Percentiles rank a stretch among this genome's conserved stretches.
phyloP scores from a whole-genome alignment of 2,329 filamentous ascomycete genomes.

The Penicillium sp. region DNA sequence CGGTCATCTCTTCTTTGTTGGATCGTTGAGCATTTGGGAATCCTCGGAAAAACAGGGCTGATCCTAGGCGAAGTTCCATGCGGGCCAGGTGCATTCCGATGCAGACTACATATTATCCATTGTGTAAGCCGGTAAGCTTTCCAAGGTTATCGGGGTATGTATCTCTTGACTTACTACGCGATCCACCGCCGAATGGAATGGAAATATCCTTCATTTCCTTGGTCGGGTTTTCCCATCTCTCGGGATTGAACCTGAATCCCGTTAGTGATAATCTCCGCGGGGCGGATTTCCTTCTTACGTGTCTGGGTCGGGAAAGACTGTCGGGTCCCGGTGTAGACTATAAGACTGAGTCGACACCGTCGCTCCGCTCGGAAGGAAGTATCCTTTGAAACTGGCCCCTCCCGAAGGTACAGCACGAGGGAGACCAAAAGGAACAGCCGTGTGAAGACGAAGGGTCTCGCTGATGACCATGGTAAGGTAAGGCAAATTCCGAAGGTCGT shows the following conservation, averaged over 20 bases:
- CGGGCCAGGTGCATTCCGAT: neutral
- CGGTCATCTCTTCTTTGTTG: neutral
- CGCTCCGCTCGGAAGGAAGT: neutral
- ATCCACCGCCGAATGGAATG: neutral
- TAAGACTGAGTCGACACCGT: neutral
- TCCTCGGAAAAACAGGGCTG: neutral
- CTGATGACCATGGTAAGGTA: neutral
- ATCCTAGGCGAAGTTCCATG: neutral
- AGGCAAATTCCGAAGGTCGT: neutral
- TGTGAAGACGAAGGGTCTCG: neutral
- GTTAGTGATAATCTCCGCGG: neutral
- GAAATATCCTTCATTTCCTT: neutral
- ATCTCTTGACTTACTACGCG: neutral
- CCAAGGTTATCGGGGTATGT: neutral
- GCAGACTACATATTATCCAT: neutral
- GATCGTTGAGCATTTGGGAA: neutral
- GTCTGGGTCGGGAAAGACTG: neutral
- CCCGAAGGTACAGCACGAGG: neutral
- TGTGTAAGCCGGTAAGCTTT: neutral
- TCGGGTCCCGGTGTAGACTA: neutral
- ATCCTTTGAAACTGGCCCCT: neutral
- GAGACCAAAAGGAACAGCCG: neutral
- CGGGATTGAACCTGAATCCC: neutral
- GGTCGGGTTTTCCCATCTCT: neutral
- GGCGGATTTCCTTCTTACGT: neutral